Percentiles rank a stretch among this genome's conserved stretches.
Evolutionary conservation across 164 flowering plant species (phyloP).

Genomic region (Annona squamosa): DNA sequence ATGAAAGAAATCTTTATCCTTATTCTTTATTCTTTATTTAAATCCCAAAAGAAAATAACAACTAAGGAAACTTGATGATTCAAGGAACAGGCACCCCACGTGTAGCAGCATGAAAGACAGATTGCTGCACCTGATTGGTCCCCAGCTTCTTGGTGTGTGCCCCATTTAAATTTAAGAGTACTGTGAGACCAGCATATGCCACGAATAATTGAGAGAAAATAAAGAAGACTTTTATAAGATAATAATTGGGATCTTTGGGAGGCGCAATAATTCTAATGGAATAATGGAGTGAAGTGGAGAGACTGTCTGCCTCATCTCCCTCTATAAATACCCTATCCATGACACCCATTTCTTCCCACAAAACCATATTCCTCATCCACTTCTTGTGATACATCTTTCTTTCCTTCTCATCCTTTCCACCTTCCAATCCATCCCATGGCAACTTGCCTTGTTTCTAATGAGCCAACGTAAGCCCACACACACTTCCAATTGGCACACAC

Average conservation of each 20-base stretch:
- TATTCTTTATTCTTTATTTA: too few species aligned
- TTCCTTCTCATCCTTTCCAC: neutral
- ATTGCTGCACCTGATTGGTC: neutral
- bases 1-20: too few species aligned
- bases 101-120: neutral
- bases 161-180: neutral
- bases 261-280: neutral
- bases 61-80: neutral
- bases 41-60: neutral
- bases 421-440: neutral
- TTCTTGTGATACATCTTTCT: neutral
- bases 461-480: conserved; percentile 5
- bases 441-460: conserved; percentile 12
- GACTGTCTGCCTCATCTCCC: neutral
- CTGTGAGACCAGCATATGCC: neutral
- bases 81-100: neutral
- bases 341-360: neutral
- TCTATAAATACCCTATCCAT: neutral
- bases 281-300: conserved; percentile 1
- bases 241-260: neutral
- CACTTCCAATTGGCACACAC: too few species aligned
- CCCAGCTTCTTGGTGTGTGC: neutral
- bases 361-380: neutral
- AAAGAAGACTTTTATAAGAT: neutral
- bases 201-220: neutral